A percentile compares a stretch with the other conserved stretches of the same genome.
Evolutionary conservation across 202 grass and related monocot species (phyloP).

Genomic region (Panicum virgatum): DNA sequence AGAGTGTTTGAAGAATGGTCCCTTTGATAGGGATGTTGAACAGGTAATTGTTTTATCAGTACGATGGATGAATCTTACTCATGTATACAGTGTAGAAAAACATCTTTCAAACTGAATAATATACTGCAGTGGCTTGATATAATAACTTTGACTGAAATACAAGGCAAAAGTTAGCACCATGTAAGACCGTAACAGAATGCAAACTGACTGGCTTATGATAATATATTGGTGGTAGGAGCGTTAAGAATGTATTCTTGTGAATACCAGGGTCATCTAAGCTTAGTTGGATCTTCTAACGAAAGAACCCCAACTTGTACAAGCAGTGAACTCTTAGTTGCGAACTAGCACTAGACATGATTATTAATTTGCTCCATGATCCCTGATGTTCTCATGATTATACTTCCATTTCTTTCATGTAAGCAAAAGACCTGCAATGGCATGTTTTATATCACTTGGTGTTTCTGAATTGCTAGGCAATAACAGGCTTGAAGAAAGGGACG

Average conservation of each 20-base stretch:
- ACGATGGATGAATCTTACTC: neutral
- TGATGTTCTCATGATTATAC: neutral
- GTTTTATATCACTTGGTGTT: constrained; percentile 12
- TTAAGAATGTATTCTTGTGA: constrained; percentile 3
- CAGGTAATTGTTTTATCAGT: constrained; percentile 52
- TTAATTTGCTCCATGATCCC: neutral
- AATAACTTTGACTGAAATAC: constrained; percentile 6
- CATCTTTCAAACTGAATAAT: neutral
- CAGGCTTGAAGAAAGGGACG: constrained; percentile 62
- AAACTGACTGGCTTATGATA: neutral
- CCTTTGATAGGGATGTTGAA: constrained; percentile 68
- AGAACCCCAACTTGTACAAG: neutral
- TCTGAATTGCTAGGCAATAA: constrained; percentile 55
- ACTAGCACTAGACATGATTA: neutral
- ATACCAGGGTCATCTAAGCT: neutral
- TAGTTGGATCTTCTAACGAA: constrained; percentile 1
- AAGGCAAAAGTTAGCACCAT: constrained; percentile 17
- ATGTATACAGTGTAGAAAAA: neutral
- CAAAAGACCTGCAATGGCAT: neutral
- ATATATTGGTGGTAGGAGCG: neutral
- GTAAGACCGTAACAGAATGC: neutral
- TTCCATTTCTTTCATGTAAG: neutral
- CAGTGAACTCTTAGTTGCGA: neutral
- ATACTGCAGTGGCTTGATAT: neutral
- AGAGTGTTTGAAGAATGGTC: constrained; percentile 59